phyloP scores from a whole-genome alignment of 345 rosid species.

The Erysimum cheiranthoides region DNA sequence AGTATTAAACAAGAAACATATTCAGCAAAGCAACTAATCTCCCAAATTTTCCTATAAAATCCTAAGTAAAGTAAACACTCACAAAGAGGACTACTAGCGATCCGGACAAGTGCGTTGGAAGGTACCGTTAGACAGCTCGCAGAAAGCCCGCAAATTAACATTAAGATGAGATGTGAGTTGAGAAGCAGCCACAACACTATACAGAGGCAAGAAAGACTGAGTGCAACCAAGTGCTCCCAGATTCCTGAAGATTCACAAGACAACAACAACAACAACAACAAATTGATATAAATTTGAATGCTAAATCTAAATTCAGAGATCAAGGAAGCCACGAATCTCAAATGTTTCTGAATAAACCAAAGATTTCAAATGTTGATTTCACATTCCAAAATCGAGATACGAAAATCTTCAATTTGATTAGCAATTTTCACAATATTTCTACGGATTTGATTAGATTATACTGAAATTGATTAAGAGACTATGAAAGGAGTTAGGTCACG shows the following conservation, averaged over 20 bases:
- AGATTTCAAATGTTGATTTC: not conserved
- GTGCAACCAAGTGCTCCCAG: conserved; percentile 79
- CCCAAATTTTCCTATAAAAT: conserved; percentile 30
- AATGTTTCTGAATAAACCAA: not conserved
- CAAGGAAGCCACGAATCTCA: conserved; percentile 7
- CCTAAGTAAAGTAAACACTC: conserved; percentile 75
- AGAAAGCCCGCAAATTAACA: conserved; percentile 75
- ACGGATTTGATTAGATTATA: not conserved
- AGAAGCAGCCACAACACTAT: conserved; percentile 50
- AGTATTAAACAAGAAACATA: conserved; percentile 11
- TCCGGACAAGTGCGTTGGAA: conserved; percentile 94
- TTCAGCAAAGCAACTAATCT: not conserved
- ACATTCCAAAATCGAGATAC: not conserved
- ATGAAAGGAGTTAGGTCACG: not conserved
- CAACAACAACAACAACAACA: not conserved
- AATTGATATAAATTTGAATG: not conserved
- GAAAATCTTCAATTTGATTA: not conserved
- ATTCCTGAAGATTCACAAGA: conserved; percentile 55
- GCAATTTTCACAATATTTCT: too few species aligned
- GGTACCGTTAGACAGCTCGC: conserved; percentile 99
- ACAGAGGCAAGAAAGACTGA: conserved; percentile 82
- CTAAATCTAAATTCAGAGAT: not conserved
- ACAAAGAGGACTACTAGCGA: conserved; percentile 95
- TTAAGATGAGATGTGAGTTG: conserved; percentile 72
- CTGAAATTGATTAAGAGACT: not conserved